These are phyloP conservation scores for Sporisorium iseilematis-ciliati DNA, from an alignment of 1,284 basidiomycete genomes.

Conservation along the genomic window DNA sequence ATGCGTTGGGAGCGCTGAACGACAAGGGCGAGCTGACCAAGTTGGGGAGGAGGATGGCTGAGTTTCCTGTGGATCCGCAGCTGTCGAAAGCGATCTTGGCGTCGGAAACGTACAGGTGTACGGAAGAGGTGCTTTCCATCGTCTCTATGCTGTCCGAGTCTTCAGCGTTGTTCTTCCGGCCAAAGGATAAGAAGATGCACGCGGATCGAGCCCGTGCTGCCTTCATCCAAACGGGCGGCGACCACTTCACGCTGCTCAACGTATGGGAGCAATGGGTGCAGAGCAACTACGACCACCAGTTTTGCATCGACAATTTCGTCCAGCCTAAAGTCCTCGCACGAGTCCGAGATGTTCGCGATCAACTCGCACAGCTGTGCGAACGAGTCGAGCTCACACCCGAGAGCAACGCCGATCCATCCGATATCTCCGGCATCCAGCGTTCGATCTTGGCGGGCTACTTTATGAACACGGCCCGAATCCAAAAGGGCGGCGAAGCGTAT, in stretches of 20 bases:
- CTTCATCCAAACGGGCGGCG: slow-evolving; percentile 90
- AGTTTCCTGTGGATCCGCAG: slow-evolving; percentile 99
- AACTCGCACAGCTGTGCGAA: slow-evolving; percentile 93
- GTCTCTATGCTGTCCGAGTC: slow-evolving; percentile 98
- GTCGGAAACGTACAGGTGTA: slow-evolving; percentile 93
- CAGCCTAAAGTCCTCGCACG: slow-evolving; percentile 95
- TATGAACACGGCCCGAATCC: slow-evolving; percentile 79
- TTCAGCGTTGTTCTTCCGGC: slow-evolving; percentile 91
- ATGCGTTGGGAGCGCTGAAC: slow-evolving; percentile 94
- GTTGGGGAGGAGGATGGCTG: slow-evolving; percentile 95
- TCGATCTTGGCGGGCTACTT: slow-evolving; percentile 95
- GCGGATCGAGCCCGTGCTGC: slow-evolving; percentile 93
- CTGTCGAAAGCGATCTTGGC: slow-evolving; percentile 95
- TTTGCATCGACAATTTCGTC: slow-evolving; percentile 81
- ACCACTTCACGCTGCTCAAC: slow-evolving; percentile 96
- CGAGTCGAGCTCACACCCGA: slow-evolving; percentile 93
- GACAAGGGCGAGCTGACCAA: slow-evolving; percentile 96
- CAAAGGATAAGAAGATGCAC: slow-evolving; percentile 80
- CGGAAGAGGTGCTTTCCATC: slow-evolving; percentile 96
- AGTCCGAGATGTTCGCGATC: slow-evolving; percentile 93
- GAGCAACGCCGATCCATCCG: slow-evolving; percentile 87
- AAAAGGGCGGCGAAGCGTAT: slow-evolving; percentile 73
- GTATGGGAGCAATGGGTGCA: slow-evolving; percentile 99
- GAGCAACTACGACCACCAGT: slow-evolving; percentile 81
- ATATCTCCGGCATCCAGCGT: slow-evolving; percentile 92